Evolutionary conservation across 2,329 filamentous ascomycete genomes (phyloP).

Genomic region (Neopestalotiopsis sp.): DNA sequence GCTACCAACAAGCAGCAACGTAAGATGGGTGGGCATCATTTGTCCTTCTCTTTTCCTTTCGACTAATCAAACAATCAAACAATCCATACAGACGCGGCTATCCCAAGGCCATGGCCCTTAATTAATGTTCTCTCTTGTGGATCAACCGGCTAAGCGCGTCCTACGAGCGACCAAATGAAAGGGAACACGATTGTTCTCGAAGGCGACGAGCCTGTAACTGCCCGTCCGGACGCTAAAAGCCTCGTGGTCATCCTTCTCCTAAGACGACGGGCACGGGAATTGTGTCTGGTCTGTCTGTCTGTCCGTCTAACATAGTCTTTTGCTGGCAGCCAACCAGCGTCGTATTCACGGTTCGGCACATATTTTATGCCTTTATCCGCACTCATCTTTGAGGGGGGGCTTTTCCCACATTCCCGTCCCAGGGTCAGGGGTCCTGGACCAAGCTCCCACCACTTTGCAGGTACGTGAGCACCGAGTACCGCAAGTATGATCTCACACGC

Average conservation of each 20-base stretch:
- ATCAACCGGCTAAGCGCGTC: background rate
- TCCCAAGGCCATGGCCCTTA: background rate
- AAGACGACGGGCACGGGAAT: background rate
- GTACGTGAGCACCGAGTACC: conserved; percentile 5
- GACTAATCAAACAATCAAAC: background rate
- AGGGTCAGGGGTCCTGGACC: conserved; percentile 13
- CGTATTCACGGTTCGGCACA: conserved; percentile 31
- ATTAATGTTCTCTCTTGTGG: background rate
- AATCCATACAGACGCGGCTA: background rate
- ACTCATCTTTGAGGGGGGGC: conserved; percentile 26
- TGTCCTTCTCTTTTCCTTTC: too few species aligned
- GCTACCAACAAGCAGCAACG: background rate
- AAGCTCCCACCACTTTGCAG: background rate
- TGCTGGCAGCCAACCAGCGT: conserved; percentile 5
- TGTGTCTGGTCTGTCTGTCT: too few species aligned
- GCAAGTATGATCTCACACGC: background rate
- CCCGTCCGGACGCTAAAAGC: background rate
- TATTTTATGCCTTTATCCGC: conserved; percentile 31
- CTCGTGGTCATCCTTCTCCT: background rate
- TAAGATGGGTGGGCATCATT: background rate
- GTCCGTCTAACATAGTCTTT: background rate
- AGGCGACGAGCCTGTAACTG: conserved; percentile 1
- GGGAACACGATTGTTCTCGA: conserved; percentile 16
- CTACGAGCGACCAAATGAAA: background rate
- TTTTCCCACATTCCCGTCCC: conserved; percentile 33